phyloP scores from a whole-genome alignment of 73 alveolate species.

The Stentor coeruleus region DNA sequence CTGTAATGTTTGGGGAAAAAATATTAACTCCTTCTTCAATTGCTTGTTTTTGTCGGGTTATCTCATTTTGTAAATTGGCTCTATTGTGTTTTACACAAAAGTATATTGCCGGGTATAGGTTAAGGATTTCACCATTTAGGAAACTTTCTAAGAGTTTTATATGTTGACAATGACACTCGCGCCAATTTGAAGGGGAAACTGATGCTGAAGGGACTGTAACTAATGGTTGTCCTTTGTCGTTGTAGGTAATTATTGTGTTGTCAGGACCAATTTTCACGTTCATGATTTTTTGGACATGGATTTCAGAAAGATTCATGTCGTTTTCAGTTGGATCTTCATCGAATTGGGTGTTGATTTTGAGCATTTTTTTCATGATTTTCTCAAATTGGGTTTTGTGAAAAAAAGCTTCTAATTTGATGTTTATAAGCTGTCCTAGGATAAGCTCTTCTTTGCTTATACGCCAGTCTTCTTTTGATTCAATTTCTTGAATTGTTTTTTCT shows the following conservation, averaged over 20 bases:
- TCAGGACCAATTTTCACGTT: not conserved
- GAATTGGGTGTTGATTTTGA: not conserved
- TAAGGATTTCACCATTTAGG: not conserved
- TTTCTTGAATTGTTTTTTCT: constrained; percentile 9
- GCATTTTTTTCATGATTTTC: constrained; percentile 4
- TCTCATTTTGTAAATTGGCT: not conserved
- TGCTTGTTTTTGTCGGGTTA: constrained; percentile 14
- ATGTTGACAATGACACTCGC: not conserved
- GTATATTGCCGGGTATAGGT: not conserved
- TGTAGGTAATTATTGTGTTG: not conserved
- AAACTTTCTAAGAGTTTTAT: not conserved
- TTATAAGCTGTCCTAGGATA: not conserved
- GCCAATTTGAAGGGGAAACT: not conserved
- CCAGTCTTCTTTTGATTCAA: not conserved
- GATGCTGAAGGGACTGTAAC: not conserved
- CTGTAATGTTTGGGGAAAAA: not conserved
- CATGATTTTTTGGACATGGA: not conserved
- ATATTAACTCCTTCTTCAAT: not conserved
- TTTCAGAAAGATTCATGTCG: not conserved
- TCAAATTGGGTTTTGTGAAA: not conserved
- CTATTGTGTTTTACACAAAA: not conserved
- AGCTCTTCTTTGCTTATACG: not conserved
- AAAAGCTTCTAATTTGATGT: not conserved
- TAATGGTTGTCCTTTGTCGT: not conserved
- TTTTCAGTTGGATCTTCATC: not conserved